Conservation (phyloP, 176 grass and related monocot genomes). For the Stipa capillata region DNA sequence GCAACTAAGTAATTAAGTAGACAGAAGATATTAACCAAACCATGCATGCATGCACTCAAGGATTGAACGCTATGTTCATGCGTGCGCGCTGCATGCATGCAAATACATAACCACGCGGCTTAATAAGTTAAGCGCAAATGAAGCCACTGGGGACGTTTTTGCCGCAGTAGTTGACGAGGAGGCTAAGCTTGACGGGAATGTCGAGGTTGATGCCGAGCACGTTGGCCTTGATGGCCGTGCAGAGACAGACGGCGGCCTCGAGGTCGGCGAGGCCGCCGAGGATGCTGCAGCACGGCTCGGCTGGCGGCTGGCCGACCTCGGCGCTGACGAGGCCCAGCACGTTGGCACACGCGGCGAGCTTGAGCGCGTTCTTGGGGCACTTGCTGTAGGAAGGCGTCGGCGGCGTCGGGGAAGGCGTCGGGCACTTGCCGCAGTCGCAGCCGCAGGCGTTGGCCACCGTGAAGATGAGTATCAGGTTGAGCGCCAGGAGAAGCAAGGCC, state of each 20-base stretch:
- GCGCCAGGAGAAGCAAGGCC: constrained; percentile 33
- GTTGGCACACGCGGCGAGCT: constrained; percentile 63
- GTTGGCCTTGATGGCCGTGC: constrained; percentile 78
- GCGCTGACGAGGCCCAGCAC: constrained; percentile 60
- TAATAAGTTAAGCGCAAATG: constrained; percentile 43
- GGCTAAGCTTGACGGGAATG: constrained; percentile 73
- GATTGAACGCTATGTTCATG: neutral
- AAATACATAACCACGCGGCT: neutral
- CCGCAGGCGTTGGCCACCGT: constrained; percentile 46
- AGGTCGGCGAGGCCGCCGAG: constrained; percentile 60
- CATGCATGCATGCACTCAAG: constrained; percentile 8
- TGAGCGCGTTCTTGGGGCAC: constrained; percentile 70
- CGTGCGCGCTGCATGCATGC: constrained; percentile 11
- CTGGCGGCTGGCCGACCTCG: constrained; percentile 48
- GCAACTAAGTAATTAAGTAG: neutral
- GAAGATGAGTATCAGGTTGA: constrained; percentile 56
- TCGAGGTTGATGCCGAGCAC: constrained; percentile 68
- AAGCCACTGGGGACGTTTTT: constrained; percentile 53
- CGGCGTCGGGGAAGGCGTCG: constrained; percentile 38
- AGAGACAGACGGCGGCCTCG: constrained; percentile 80
- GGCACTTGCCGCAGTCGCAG: constrained; percentile 25
- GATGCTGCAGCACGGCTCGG: constrained; percentile 73
- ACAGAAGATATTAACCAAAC: neutral
- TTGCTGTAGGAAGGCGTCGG: constrained; percentile 6
- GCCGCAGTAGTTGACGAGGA: constrained; percentile 89